These are phyloP conservation scores for Aspergillus fijiensis DNA, from an alignment of 2,329 filamentous ascomycete species.

Conservation along the genomic window DNA sequence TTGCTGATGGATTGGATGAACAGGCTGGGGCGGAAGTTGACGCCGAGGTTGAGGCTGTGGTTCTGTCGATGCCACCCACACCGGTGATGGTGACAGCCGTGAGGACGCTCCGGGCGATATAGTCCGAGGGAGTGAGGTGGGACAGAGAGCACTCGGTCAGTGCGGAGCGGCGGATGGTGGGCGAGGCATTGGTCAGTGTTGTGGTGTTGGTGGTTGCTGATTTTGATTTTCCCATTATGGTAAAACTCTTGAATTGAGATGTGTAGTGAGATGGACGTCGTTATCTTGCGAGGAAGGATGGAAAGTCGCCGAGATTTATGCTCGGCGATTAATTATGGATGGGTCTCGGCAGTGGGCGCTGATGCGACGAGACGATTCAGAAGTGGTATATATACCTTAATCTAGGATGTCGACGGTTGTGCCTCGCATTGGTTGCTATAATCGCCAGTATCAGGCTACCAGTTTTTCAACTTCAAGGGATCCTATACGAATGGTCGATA, in stretches of 20 bases:
- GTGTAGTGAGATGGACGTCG: neutral
- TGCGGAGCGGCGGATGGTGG: conserved; percentile 11
- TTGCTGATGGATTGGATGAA: neutral
- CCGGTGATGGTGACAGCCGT: conserved; percentile 6
- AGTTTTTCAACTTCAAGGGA: too few species aligned
- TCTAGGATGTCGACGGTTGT: too few species aligned
- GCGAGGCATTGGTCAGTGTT: conserved; percentile 10
- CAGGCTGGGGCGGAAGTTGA: neutral
- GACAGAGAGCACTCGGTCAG: conserved; percentile 14
- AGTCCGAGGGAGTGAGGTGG: conserved; percentile 14
- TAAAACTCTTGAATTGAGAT: neutral
- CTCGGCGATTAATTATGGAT: too few species aligned
- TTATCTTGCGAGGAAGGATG: too few species aligned
- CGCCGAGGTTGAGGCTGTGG: neutral
- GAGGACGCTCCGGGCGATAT: conserved; percentile 12
- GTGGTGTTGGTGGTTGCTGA: neutral
- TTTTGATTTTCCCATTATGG: neutral
- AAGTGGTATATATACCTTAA: too few species aligned
- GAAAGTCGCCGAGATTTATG: too few species aligned
- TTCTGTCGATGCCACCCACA: neutral
- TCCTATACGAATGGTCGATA: neutral
- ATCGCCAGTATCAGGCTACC: neutral
- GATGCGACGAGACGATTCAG: too few species aligned
- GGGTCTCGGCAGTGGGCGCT: too few species aligned
- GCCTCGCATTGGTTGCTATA: too few species aligned